Conservation (phyloP, 1,284 basidiomycete species). For the Mixia osmundae region DNA sequence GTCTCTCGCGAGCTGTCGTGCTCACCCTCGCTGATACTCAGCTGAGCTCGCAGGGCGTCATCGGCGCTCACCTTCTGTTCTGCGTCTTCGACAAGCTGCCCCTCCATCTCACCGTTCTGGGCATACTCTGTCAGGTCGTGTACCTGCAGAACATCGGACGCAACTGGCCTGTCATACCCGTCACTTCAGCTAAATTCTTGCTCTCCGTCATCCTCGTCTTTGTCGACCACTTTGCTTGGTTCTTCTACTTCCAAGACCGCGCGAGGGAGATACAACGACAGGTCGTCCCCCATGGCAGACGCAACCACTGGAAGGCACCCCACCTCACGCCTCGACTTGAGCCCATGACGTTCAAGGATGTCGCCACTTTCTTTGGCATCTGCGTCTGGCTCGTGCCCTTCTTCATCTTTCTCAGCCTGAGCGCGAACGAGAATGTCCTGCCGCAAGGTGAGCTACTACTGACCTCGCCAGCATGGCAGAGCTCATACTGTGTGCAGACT, state of each 20-base stretch:
- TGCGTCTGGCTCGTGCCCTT: conserved; percentile 81
- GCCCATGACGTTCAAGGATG: conserved; percentile 42
- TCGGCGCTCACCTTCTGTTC: conserved; percentile 48
- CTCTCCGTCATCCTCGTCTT: conserved; percentile 61
- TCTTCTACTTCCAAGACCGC: conserved; percentile 10
- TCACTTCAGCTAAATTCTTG: conserved; percentile 57
- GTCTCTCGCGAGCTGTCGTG: conserved; percentile 20
- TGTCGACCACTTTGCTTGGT: conserved; percentile 45
- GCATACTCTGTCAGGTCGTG: conserved; percentile 53
- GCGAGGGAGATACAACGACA: conserved; percentile 13
- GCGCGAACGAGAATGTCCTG: conserved; percentile 80
- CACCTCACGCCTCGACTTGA: conserved; percentile 2
- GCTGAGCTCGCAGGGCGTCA: conserved; percentile 40
- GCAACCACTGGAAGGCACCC: conserved; percentile 1
- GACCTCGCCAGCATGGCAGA: too few species aligned
- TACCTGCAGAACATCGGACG: conserved; percentile 65
- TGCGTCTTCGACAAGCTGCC: conserved; percentile 59
- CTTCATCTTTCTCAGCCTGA: conserved; percentile 75
- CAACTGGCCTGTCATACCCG: conserved; percentile 70
- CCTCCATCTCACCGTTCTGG: conserved; percentile 44
- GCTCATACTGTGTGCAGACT: too few species aligned
- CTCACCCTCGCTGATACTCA: not conserved
- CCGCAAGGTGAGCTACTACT: conserved; percentile 25
- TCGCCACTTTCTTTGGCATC: conserved; percentile 73
- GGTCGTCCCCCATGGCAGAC: conserved; percentile 10